phyloP scores from a whole-genome alignment of 257 asterid species.

The Penstemon newberryi region DNA sequence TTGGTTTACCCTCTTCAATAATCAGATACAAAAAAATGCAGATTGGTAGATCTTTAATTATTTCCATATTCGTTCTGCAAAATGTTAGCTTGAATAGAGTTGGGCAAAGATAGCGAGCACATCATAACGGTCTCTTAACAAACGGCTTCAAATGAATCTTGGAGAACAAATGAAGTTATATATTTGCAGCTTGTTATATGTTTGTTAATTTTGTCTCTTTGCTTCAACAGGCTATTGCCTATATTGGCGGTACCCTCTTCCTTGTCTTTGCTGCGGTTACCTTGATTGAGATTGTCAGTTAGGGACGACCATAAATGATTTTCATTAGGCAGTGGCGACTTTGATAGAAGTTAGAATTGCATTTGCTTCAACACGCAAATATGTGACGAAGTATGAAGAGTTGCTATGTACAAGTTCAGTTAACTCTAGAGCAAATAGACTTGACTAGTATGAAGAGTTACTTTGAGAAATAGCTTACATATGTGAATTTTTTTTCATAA shows the following conservation, averaged over 20 bases:
- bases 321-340: background rate
- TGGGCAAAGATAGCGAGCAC: background rate
- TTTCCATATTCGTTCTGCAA: background rate
- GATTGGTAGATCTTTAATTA: background rate
- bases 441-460: slow-evolving; percentile 1
- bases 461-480: background rate
- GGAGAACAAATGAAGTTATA: background rate
- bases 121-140: background rate
- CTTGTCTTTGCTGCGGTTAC: slow-evolving; percentile 80
- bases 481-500: too few species aligned
- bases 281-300: slow-evolving; percentile 58
- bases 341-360: background rate
- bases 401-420: background rate
- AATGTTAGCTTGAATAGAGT: background rate
- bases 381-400: background rate
- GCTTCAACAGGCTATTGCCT: slow-evolving; percentile 58
- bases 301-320: slow-evolving; percentile 15
- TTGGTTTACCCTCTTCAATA: slow-evolving; percentile 24
- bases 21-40: background rate
- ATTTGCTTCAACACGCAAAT: background rate
- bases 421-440: background rate
- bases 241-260: slow-evolving; percentile 82
- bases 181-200: too few species aligned
- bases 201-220: background rate
- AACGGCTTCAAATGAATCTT: background rate